Conservation (phyloP, 805 yeast genomes). For the Suhomyces sp. region DNA sequence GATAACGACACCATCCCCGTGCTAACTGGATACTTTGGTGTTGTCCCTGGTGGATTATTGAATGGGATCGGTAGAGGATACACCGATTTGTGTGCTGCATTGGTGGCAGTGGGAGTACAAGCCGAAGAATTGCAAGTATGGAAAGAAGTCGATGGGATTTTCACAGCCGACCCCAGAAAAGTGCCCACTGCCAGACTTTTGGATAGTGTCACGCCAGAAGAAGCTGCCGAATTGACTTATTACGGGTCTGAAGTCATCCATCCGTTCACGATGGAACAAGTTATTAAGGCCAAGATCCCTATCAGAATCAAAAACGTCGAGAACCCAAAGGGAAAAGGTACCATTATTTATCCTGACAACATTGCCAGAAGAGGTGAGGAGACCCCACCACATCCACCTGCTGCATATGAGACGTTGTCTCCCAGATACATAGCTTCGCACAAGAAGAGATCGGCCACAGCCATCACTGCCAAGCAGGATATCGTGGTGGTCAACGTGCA, state of each 20-base stretch:
- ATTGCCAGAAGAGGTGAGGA: slow-evolving; percentile 79
- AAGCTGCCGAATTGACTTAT: slow-evolving; percentile 96
- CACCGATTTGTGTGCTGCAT: slow-evolving; percentile 96
- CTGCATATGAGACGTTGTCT: slow-evolving; percentile 53
- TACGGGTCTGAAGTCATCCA: slow-evolving; percentile 98
- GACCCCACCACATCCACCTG: slow-evolving; percentile 95
- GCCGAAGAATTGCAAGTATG: slow-evolving; percentile 97
- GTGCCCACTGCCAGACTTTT: slow-evolving; percentile 85
- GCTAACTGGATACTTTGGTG: slow-evolving; percentile 92
- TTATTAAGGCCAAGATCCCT: slow-evolving; percentile 91
- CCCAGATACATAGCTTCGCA: slow-evolving; percentile 35
- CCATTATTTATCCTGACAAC: slow-evolving; percentile 90
- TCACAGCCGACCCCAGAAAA: slow-evolving; percentile 97
- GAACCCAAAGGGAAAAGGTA: slow-evolving; percentile 90
- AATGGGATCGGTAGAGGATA: slow-evolving; percentile 96
- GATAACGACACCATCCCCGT: slow-evolving; percentile 68
- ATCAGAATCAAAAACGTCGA: slow-evolving; percentile 94
- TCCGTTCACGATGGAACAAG: slow-evolving; percentile 99
- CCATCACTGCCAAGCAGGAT: slow-evolving; percentile 91
- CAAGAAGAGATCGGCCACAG: slow-evolving; percentile 77
- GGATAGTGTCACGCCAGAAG: slow-evolving; percentile 92
- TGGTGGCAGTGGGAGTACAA: slow-evolving; percentile 85
- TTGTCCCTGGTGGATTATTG: slow-evolving; percentile 91
- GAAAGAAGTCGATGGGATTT: slow-evolving; percentile 99
- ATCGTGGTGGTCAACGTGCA: slow-evolving; percentile 91